Evolutionary conservation across 345 rosid species (phyloP).

Genomic region (Pistacia vera): DNA sequence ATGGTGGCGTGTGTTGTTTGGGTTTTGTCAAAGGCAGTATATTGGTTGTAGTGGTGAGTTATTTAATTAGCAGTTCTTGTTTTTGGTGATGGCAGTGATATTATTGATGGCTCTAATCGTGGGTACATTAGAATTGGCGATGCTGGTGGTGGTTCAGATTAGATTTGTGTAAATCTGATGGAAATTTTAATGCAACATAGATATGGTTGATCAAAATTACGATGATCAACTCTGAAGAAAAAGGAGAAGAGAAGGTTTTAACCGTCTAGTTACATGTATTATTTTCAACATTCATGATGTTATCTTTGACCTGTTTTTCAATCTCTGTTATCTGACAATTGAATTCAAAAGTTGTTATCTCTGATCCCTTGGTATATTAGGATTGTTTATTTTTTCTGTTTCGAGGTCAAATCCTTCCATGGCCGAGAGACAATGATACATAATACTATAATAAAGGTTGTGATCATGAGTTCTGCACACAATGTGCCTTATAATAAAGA

Average conservation of each 20-base stretch:
- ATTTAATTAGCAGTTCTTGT: not conserved
- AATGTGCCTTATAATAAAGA: constrained; percentile 62
- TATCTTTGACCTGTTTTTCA: not conserved
- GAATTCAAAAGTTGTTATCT: not conserved
- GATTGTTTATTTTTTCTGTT: no score
- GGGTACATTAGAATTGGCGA: not conserved
- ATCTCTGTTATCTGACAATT: not conserved
- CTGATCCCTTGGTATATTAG: not conserved
- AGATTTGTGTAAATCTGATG: not conserved
- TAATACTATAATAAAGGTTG: constrained; percentile 58
- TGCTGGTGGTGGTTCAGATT: not conserved
- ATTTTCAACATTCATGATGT: not conserved
- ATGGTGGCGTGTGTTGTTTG: not conserved
- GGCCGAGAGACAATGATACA: not conserved
- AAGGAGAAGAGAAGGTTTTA: not conserved
- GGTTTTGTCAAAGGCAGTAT: no score
- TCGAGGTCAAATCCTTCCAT: no score
- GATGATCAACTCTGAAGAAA: not conserved
- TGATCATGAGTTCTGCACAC: constrained; percentile 84
- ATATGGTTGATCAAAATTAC: not conserved
- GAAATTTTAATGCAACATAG: not conserved
- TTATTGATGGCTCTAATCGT: not conserved
- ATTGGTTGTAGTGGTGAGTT: not conserved
- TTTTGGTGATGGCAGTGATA: not conserved
- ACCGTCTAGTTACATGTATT: no score